Conservation (phyloP, 768 basidiomycete species). For the Pleurotus sapidus region DNA sequence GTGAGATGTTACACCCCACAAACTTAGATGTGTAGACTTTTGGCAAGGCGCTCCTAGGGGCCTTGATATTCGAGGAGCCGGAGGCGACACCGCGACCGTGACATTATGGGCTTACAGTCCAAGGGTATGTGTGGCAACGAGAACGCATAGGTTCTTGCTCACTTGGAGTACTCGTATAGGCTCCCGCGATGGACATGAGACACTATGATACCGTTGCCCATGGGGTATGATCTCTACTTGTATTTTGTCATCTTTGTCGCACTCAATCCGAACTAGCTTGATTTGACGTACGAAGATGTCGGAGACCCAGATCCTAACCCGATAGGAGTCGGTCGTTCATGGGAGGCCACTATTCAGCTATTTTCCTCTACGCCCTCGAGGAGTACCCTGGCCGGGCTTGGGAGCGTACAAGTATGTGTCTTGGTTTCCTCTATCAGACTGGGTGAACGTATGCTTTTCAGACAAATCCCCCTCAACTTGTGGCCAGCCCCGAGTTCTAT, state of each 20-base stretch:
- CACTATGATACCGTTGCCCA: slow-evolving; percentile 36
- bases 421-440: neutral
- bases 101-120: slow-evolving; percentile 38
- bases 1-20: neutral
- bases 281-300: slow-evolving; percentile 36
- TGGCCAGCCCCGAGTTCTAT: slow-evolving; percentile 31
- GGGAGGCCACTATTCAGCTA: slow-evolving; percentile 32
- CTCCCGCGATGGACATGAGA: slow-evolving; percentile 32
- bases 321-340: slow-evolving; percentile 33
- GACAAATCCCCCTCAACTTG: slow-evolving; percentile 29
- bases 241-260: slow-evolving; percentile 2
- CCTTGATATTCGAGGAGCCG: slow-evolving; percentile 31
- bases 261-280: slow-evolving; percentile 32
- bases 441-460: slow-evolving; percentile 6
- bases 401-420: slow-evolving; percentile 23
- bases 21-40: slow-evolving; percentile 23
- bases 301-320: slow-evolving; percentile 35
- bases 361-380: slow-evolving; percentile 30
- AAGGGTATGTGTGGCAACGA: slow-evolving; percentile 14
- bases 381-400: slow-evolving; percentile 22
- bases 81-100: slow-evolving; percentile 21
- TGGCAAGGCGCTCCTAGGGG: slow-evolving; percentile 35
- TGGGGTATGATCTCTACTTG: slow-evolving; percentile 20
- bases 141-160: neutral
- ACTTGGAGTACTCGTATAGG: slow-evolving; percentile 12